Base-by-base conservation (phyloP, 2,329 filamentous ascomycete species). In the Reticulascus tulasneorum region DNA sequence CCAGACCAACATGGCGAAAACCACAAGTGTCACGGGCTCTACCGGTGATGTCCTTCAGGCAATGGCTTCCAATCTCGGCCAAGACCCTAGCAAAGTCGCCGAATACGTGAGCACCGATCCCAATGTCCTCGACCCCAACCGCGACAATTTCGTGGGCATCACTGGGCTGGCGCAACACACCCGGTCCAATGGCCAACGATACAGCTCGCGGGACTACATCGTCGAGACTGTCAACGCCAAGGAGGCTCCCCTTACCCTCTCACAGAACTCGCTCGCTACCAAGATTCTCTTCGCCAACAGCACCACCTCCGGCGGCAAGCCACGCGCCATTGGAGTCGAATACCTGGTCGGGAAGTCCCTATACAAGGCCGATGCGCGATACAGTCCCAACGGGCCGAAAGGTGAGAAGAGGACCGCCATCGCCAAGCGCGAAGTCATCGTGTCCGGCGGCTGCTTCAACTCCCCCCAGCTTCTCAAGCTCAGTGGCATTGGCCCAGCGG, bases 401-500 rank as follows among this genome's bases (percentile, higher is more conserved):
- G 27, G 32, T 1, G 26, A 22, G 1, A 28, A 24, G 11, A 17
- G 40, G 24, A 49, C 54, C 6, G 53, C 55, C 3, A 49, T 41
- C 8, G 54, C 54, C 8, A 50, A 48, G 21, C 58, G 58, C 16
- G 72, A 75, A 44, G 63, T 76, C 16, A 73, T 75, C 23, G 41
- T 75, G 5, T 60, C 64, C 0, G 69, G 66, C 1, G 71, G 73
- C n/a, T 54, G 63, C 4, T 69, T 73, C 50, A 70, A 72, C 47
- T 64, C 66, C 4, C 73, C 71, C 1, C 67, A 73, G 42, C 59
- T 76, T 5, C 63, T 77, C 4, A 69, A 71, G 53, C 59, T 75
- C 0, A 72, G 67, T 27, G 72, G 72, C 9, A 58, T 76, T 17
- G 70, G 71, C 0, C 62, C 67, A 2, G 54, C 52, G 1, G 51